These are phyloP conservation scores for Wickerhamiella spandovensis DNA, from an alignment of 805 yeast genomes.

Conservation along the genomic window DNA sequence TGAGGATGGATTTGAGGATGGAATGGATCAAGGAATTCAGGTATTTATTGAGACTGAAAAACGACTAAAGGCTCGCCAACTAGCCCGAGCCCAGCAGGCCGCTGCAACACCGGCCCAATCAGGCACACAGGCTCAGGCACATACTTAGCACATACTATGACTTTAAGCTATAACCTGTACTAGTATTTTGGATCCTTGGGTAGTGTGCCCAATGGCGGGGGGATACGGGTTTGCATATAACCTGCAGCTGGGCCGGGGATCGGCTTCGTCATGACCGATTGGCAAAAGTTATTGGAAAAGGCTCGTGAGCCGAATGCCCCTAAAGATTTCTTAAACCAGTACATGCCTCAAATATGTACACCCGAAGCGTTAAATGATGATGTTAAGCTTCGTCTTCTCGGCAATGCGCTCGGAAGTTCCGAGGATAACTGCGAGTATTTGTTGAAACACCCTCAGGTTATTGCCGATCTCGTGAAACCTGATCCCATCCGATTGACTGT, in stretches of 20 bases:
- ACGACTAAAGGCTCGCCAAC: constrained; percentile 26
- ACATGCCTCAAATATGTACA: constrained; percentile 5
- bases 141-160: too few species aligned
- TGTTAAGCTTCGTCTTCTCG: constrained; percentile 10
- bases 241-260: background rate
- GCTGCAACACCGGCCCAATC: background rate
- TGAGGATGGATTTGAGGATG: constrained; percentile 30
- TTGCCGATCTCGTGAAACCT: background rate
- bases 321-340: background rate
- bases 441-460: background rate
- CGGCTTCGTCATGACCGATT: constrained; percentile 2
- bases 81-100: background rate
- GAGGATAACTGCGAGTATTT: constrained; percentile 5
- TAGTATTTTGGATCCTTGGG: too few species aligned
- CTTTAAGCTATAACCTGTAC: too few species aligned
- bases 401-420: constrained; percentile 10
- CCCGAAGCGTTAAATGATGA: constrained; percentile 4
- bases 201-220: too few species aligned
- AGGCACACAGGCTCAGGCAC: background rate
- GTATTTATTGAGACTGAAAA: constrained; percentile 80
- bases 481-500: constrained; percentile 8
- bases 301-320: constrained; percentile 6
- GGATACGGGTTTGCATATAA: too few species aligned
- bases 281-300: constrained; percentile 4
- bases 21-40: constrained; percentile 59